Evolutionary conservation across 768 basidiomycete species (phyloP), one percentile per base, ranked within the genome.

Genomic region (Dioszegia hungarica): DNA sequence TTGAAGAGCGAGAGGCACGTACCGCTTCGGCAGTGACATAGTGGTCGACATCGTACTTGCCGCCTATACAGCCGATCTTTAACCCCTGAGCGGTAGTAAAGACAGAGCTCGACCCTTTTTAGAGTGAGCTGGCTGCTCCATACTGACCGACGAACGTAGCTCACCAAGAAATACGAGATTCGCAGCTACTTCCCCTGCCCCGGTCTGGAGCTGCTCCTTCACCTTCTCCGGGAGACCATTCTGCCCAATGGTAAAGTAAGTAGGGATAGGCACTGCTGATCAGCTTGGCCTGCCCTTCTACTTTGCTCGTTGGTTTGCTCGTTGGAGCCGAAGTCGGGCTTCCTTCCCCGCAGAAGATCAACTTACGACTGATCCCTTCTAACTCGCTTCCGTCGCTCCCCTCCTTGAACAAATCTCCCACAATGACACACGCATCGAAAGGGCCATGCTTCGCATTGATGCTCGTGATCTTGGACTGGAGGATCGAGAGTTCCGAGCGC

Each of bases 371-470:
- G 22, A 72, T 20, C 5, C 65, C 65, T 1, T 33, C 57, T 0
- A 75, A 29, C 43, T 70, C 71, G 5, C 79, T 76, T 0, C 87
- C 92, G 9, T 82, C 79, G 63, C 93, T 75, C 27, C 92, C 78
- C 62, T 85, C 80, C 4, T 70, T 63, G 1, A 86, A 75, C 55
- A 89, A 82, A 55, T 83, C 79, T 12, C 82, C 80, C 9, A 71
- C 60, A n/a, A 75, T 52, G 2, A 75, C 49, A 69, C 77, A 48
- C 57, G 70, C 81, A 69, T 90, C 88, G 72, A 98, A 97, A 72
- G 88, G 89, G 60, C 92, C 92, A 76, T 95, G 89, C 78, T 94
- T 95, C 52, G 84, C 80, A 78, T 98, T 85, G 63, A 95, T 89
- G 27, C 83, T 78, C 58, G 83, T 85, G 66, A 97, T 82, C 79